Evolutionary conservation across 441 rosid species (phyloP), one percentile per base, ranked within the genome.

Genomic region (Adansonia rubrostipa): DNA sequence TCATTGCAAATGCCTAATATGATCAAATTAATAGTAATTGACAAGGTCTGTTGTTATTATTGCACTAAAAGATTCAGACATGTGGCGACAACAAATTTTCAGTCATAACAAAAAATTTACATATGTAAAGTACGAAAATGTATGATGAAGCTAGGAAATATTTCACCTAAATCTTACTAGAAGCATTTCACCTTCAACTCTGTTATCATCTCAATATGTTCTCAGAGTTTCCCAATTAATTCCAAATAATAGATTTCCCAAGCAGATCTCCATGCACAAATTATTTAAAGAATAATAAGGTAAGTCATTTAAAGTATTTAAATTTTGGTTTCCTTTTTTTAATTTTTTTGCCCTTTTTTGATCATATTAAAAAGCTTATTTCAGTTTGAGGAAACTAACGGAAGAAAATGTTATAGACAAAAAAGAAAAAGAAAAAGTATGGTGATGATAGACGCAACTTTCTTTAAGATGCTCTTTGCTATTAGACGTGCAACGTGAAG

Each of bases 341-440:
- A 28, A 14, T n/a, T 1, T n/a, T 53, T 54, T 54, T 6, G 33
- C 15, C 1, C 42, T 11, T 3, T 56, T 73, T 54, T 19, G n/a
- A 36, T 36, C 65, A n/a, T 9, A 51, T 51, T 50, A 24, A 71
- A 19, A 73, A 24, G 24, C 13, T 42, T 57, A 73, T 11, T 62
- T 62, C 47, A 28, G 10, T 44, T 74, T 62, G 20, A 36, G 64
- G 53, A 54, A 42, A 71, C 60, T 50, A 40, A 33, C 6, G 9
- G 40, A 44, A 60, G 51, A 80, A 75, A 79, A 79, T 47, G 57
- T 19, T 36, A 45, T 22, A 22, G 19, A 44, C 20, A 28, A 28
- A 28, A 28, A 28, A 28, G 2, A 28, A 20, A 40, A 54, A 14
- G 22, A 73, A 54, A 36, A 56, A 42, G 22, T 70, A 62, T 24